phyloP scores from a whole-genome alignment of 176 grass and related monocot genomes.

The Phragmites australis region DNA sequence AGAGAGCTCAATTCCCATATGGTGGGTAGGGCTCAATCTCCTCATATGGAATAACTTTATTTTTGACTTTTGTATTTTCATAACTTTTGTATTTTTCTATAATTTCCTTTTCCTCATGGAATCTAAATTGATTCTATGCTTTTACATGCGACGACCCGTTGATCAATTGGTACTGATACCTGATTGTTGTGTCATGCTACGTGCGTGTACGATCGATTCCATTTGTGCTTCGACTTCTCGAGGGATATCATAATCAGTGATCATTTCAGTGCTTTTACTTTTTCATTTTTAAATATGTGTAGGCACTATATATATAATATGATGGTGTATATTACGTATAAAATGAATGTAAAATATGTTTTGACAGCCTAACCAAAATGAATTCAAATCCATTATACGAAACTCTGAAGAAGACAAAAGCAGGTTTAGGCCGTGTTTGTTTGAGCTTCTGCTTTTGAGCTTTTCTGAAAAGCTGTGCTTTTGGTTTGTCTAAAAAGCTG shows the following conservation, averaged over 20 bases:
- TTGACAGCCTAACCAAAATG: not conserved
- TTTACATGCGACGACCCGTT: conserved; percentile 17
- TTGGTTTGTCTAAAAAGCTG: too few relatives aligned
- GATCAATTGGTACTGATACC: not conserved
- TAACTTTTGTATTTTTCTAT: not conserved
- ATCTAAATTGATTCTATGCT: conserved; percentile 24
- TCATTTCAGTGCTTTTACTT: not conserved
- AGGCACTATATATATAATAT: not conserved
- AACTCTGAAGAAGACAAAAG: not conserved
- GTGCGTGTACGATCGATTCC: not conserved
- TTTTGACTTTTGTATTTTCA: conserved; percentile 22
- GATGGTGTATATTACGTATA: not conserved
- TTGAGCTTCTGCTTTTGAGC: too few relatives aligned
- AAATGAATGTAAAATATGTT: not conserved
- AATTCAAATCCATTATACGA: not conserved
- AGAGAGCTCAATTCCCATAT: conserved; percentile 5
- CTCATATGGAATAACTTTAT: conserved; percentile 16
- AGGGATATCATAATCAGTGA: not conserved
- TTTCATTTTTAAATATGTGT: not conserved
- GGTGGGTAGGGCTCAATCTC: conserved; percentile 18
- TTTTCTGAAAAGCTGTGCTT: too few relatives aligned
- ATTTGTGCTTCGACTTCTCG: not conserved
- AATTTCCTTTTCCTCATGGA: not conserved
- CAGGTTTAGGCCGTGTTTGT: too few relatives aligned
- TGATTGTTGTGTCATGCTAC: not conserved